Base-by-base conservation (phyloP, 1,284 basidiomycete genomes). In the Tilletiopsis washingtonensis region DNA sequence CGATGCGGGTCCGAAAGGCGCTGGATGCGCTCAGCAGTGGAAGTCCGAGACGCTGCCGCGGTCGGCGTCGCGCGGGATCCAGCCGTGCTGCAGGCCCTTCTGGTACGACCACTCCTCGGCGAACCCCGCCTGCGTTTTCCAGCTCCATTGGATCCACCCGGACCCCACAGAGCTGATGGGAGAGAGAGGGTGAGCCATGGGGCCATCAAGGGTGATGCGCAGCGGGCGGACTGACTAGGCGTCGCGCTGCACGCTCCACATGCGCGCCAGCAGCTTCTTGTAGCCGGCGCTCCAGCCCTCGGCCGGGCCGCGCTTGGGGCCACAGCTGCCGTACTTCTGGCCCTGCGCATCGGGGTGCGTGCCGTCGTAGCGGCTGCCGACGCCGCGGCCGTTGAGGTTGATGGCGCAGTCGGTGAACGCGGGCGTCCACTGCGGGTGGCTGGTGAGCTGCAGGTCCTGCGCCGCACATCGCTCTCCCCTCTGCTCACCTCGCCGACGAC, bases 111-210 rank as follows among this genome's bases (percentile, higher is more conserved):
- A 73, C 17, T 72, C 72, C 42, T 67, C 62, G 3, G 63, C 63
- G 5, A 38, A 54, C 2, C 40, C 40, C 11, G 11, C 40, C 46
- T 69, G 66, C 21, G 81, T 83, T 80, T 85, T 86, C 84, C 85
- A 87, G 11, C 84, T 81, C 85, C 85, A 87, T 69, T 79, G 84
- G n/a, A 85, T 76, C 84, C 84, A 87, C n/a, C 85, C 85, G 45
- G 81, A 79, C 9, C 66, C 60, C 14, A 45, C 49, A 47, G 71
- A 66, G 46, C n/a, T n/a, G n/a, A n/a, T n/a, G n/a, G n/a, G n/a
- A n/a, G n/a, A n/a, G n/a, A n/a, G n/a, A n/a, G n/a, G n/a, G n/a
- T n/a, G n/a, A n/a, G n/a, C n/a, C n/a, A n/a, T n/a, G n/a, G n/a
- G n/a, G n/a, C n/a, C n/a, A n/a, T n/a, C n/a, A n/a, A n/a, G n/a